Base-by-base conservation (phyloP, 176 grass and related monocot species). In the Oryza longistaminata region DNA sequence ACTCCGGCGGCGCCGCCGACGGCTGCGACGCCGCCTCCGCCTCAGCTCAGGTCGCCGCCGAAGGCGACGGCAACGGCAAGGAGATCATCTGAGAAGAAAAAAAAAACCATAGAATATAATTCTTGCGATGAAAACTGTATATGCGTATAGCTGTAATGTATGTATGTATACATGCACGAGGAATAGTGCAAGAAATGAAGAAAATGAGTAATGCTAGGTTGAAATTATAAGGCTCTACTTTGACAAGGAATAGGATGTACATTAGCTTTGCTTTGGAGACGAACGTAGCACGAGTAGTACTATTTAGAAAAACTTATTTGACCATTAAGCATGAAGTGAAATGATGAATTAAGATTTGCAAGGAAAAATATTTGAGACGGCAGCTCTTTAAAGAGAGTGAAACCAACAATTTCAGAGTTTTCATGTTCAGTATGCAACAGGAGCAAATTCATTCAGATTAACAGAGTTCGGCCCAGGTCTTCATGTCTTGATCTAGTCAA, bases 41-140 rank as follows among this genome's bases (percentile, higher is more conserved):
- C 60, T 87, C 62, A 43, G 88, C 81, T 87, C 85, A 81, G 85
- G 76, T 90, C 35, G 85, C 89, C 2, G 76, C 75, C 46, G 82
- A 88, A 37, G 74, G 46, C 44, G 78, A 68, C 26, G 81, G 17
- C 48, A 94, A 92, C 26, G 81, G 17, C 48, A 94, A 92, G 81
- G 90, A 90, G 68, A 76, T 66, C 73, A 87, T 83, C 86, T 88
- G 83, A n/a, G n/a, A 82, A 71, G 14, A 75, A 3, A 0, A 37
- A 61, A 0, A 37, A 61, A 9, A n/a, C n/a, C 42, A 11, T 43
- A 43, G 42, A 43, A 43, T 43, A 35, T 43, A 35, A 35, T 35
- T 35, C 42, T 35, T 68, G 5, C 15, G 58, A 81, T 85, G 71
- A 9, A 75, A 94, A 79, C 24, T 77, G 76, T 87, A 84, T 83